These are phyloP conservation scores for Fusarium citri DNA, from an alignment of 2,329 filamentous ascomycete species.

Conservation along the genomic window DNA sequence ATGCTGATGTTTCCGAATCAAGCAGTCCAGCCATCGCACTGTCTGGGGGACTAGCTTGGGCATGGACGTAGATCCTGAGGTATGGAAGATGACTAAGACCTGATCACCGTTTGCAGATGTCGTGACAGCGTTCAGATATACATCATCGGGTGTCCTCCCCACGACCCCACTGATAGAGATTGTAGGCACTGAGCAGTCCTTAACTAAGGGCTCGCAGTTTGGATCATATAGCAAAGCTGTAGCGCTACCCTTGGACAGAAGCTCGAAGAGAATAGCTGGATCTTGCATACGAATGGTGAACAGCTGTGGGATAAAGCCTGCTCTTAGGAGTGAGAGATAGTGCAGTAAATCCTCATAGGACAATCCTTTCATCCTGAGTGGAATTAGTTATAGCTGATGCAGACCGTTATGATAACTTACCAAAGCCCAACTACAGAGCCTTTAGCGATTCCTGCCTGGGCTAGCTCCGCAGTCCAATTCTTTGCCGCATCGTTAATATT, in stretches of 20 bases:
- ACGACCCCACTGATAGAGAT: fast-evolving
- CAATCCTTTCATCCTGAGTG: not conserved
- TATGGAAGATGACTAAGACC: conserved; percentile 5
- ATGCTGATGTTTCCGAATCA: conserved; percentile 9
- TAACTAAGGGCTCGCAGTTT: not conserved
- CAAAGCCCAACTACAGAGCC: conserved; percentile 11
- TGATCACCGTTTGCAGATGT: not conserved
- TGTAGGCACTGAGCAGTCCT: not conserved
- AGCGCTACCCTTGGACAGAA: not conserved
- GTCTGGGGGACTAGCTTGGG: conserved; percentile 7
- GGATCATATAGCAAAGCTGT: not conserved
- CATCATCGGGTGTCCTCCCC: fast-evolving
- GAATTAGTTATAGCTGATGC: not conserved
- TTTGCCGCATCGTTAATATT: not conserved
- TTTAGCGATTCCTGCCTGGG: not conserved
- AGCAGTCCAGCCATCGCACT: conserved; percentile 12
- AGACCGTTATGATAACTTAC: not conserved
- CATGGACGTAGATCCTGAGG: conserved; percentile 9
- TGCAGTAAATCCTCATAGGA: conserved; percentile 11
- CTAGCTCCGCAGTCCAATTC: not conserved
- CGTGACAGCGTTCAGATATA: not conserved
- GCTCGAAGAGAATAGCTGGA: not conserved
- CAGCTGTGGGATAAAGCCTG: not conserved
- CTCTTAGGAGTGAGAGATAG: not conserved
- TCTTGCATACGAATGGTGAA: conserved; percentile 11